Conservation (phyloP, 371 early-diverging fungal genomes). For the Circinella umbellata region DNA sequence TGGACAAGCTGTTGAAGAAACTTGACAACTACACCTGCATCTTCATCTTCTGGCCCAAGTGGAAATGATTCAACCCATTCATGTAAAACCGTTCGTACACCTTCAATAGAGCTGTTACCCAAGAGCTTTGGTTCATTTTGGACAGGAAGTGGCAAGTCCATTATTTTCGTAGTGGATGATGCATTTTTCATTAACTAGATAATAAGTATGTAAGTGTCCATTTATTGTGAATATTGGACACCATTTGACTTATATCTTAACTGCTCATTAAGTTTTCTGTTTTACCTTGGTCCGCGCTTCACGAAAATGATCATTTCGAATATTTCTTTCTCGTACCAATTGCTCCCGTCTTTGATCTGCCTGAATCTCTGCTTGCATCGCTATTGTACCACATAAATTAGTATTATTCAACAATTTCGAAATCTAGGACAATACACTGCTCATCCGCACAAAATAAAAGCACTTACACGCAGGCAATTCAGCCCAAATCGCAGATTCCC, state of each 20-base stretch:
- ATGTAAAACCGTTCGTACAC: slow-evolving; percentile 28
- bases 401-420: no score
- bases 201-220: not conserved
- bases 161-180: not conserved
- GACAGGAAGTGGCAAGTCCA: not conserved
- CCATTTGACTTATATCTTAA: not conserved
- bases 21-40: slow-evolving; percentile 29
- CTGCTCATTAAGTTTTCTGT: not conserved
- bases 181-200: slow-evolving; percentile 6
- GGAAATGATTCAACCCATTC: slow-evolving; percentile 34
- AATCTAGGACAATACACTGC: no score
- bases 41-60: slow-evolving; percentile 42
- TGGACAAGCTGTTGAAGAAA: slow-evolving; percentile 36
- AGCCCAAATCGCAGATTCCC: slow-evolving; percentile 34
- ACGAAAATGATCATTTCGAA: slow-evolving; percentile 18
- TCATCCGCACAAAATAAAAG: no score
- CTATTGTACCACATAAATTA: not conserved
- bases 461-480: slow-evolving; percentile 36
- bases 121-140: slow-evolving; percentile 28
- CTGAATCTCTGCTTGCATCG: slow-evolving; percentile 25
- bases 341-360: slow-evolving; percentile 17
- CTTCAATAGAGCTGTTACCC: slow-evolving; percentile 30
- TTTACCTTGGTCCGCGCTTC: slow-evolving; percentile 17
- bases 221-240: not conserved
- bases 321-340: slow-evolving; percentile 12